phyloP scores from a whole-genome alignment of 768 basidiomycete species.

The Agaricus blazei region DNA sequence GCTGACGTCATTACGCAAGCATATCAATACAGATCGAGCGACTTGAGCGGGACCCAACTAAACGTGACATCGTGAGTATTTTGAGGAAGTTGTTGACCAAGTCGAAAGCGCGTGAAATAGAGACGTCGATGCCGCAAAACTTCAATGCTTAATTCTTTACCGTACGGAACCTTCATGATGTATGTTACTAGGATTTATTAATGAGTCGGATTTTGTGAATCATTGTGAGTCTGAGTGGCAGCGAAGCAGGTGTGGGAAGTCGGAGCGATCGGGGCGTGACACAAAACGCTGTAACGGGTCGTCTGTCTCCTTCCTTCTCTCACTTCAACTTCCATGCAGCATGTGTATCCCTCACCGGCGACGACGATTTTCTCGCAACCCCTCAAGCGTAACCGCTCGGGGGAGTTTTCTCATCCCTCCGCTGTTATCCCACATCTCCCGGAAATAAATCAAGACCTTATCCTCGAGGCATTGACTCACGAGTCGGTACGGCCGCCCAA shows the following conservation, averaged over 20 bases:
- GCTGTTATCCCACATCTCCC: conserved; percentile 31
- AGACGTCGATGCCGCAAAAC: background rate
- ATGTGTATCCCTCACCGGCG: background rate
- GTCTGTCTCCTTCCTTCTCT: background rate
- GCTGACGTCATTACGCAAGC: conserved; percentile 18
- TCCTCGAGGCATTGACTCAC: conserved; percentile 70
- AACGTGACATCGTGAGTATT: conserved; percentile 13
- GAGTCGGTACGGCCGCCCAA: conserved; percentile 46
- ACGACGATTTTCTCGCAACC: conserved; percentile 1
- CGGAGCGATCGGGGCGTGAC: background rate
- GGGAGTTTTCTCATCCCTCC: conserved; percentile 7
- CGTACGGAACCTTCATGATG: background rate
- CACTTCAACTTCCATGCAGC: conserved; percentile 1
- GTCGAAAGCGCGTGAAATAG: conserved; percentile 15
- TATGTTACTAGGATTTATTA: background rate
- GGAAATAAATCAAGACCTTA: conserved; percentile 40
- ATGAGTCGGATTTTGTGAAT: background rate
- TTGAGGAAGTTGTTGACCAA: conserved; percentile 20
- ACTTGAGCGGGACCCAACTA: conserved; percentile 17
- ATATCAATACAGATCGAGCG: conserved; percentile 18
- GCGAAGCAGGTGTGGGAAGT: background rate
- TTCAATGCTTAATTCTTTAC: background rate
- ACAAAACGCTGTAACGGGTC: background rate
- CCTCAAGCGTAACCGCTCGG: conserved; percentile 20
- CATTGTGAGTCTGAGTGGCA: background rate